Evolutionary conservation across 345 rosid species (phyloP).

Genomic region (Acer negundo): DNA sequence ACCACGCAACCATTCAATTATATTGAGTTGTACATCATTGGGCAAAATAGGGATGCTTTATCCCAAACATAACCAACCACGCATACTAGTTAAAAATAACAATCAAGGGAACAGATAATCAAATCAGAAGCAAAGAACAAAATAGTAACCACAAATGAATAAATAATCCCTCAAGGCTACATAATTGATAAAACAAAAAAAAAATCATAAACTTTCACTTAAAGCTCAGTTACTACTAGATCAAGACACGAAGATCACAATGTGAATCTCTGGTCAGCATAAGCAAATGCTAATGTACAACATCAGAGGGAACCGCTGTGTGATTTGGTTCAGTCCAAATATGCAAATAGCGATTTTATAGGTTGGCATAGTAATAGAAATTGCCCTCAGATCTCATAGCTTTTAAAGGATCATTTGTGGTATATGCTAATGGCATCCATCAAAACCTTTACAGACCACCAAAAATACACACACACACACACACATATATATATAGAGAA

Average conservation of each 20-base stretch:
- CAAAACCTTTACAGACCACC: constrained; percentile 15
- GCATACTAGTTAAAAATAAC: too few species aligned
- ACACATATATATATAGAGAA: neutral
- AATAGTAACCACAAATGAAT: too few species aligned
- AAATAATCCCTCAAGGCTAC: too few species aligned
- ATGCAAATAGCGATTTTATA: neutral
- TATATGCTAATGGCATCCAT: constrained; percentile 20
- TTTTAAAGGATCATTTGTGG: neutral
- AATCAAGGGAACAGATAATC: too few species aligned
- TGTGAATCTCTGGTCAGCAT: neutral
- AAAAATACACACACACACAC: neutral
- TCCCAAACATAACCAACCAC: too few species aligned
- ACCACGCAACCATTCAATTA: constrained; percentile 14
- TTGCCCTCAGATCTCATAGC: constrained; percentile 27
- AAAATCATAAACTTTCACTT: too few species aligned
- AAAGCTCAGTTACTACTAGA: too few species aligned
- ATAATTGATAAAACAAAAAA: too few species aligned
- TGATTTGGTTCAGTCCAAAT: neutral
- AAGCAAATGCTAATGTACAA: neutral
- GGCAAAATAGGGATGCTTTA: neutral
- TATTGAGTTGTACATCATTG: constrained; percentile 16
- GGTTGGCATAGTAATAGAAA: neutral
- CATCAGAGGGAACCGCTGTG: neutral
- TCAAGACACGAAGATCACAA: too few species aligned
- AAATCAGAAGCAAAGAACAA: too few species aligned